Conservation (phyloP, 768 basidiomycete species). For the Leccinum barrowsii region DNA sequence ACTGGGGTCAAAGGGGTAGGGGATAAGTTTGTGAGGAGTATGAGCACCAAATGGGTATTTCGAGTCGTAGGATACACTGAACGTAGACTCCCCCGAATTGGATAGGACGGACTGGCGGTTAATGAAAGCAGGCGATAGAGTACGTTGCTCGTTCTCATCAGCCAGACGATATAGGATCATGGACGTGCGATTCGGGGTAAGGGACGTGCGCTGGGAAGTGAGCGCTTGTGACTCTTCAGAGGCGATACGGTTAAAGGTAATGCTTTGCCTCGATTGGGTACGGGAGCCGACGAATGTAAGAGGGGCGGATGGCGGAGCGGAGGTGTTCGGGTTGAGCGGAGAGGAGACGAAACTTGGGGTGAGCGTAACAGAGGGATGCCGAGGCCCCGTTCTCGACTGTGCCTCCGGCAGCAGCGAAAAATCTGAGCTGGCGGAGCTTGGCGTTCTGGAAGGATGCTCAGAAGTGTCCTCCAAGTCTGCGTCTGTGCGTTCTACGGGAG, state of each 20-base stretch:
- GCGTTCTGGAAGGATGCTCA: conserved; percentile 13
- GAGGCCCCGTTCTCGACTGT: conserved; percentile 11
- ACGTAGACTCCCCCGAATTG: conserved; percentile 48
- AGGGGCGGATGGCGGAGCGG: conserved; percentile 10
- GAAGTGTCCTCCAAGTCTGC: conserved; percentile 7
- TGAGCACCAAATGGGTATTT: conserved; percentile 56
- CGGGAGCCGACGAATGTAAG: conserved; percentile 30
- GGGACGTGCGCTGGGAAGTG: conserved; percentile 21
- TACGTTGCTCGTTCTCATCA: conserved; percentile 32
- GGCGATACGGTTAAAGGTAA: conserved; percentile 41
- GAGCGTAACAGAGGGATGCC: conserved; percentile 22
- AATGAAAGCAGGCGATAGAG: conserved; percentile 33
- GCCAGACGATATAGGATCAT: conserved; percentile 68
- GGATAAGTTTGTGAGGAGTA: conserved; percentile 42
- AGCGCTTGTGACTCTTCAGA: conserved; percentile 45
- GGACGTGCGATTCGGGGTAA: conserved; percentile 41
- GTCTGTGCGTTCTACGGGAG: conserved; percentile 2
- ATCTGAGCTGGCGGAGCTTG: conserved; percentile 28
- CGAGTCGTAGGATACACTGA: conserved; percentile 50
- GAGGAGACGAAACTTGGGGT: conserved; percentile 43
- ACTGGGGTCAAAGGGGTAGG: conserved; percentile 70
- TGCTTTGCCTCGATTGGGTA: conserved; percentile 38
- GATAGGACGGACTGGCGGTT: conserved; percentile 46
- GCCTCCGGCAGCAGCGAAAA: conserved; percentile 28
- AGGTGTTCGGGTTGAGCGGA: conserved; percentile 47